Conservation (phyloP, 805 yeast genomes). For the Yarrowia sp. region DNA sequence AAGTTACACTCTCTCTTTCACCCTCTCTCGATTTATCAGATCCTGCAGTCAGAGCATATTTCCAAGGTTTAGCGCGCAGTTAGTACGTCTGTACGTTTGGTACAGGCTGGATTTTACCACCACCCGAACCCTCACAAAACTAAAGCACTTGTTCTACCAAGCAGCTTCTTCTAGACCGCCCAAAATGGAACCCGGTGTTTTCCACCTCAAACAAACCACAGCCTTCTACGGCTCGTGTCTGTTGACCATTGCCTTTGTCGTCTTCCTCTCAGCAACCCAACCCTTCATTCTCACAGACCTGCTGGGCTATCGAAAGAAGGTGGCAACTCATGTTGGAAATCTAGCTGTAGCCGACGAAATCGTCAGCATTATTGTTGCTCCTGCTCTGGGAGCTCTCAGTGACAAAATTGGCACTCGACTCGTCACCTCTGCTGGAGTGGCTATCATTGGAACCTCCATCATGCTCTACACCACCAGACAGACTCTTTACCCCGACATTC, state of each 20-base stretch:
- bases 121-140: not conserved
- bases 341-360: slow-evolving; percentile 60
- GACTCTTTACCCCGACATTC: slow-evolving; percentile 49
- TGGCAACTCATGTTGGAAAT: slow-evolving; percentile 47
- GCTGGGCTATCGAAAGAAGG: slow-evolving; percentile 35
- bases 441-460: slow-evolving; percentile 47
- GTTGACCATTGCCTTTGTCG: slow-evolving; percentile 43
- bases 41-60: slow-evolving; percentile 7
- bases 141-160: not conserved
- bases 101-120: not conserved
- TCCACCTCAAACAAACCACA: slow-evolving; percentile 15
- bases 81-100: not conserved
- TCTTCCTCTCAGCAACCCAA: slow-evolving; percentile 45
- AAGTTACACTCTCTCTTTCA: not conserved
- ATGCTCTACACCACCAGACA: slow-evolving; percentile 48
- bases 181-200: slow-evolving; percentile 17
- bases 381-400: slow-evolving; percentile 59
- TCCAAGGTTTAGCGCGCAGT: not conserved
- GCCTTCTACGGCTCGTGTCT: slow-evolving; percentile 35
- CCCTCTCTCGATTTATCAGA: not conserved
- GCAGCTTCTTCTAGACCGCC: not conserved
- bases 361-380: slow-evolving; percentile 51
- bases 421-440: slow-evolving; percentile 48
- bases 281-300: slow-evolving; percentile 45
- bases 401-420: slow-evolving; percentile 62